Base-by-base conservation (phyloP, 768 basidiomycete species). In the Neoboletus magnificus region DNA sequence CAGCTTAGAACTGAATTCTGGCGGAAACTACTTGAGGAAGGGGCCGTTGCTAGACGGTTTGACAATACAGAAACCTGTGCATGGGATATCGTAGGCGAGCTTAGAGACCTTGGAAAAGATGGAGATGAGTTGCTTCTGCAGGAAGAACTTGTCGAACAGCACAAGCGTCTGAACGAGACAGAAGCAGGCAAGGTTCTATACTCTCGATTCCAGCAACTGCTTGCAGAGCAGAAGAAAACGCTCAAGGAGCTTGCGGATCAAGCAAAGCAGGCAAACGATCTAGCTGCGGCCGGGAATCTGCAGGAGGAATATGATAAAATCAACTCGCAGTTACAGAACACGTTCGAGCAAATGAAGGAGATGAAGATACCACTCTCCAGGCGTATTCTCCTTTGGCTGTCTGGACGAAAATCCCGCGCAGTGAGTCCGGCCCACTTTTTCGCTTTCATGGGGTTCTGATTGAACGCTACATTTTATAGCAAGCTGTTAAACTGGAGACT, bases 1-100 rank as follows among this genome's bases (percentile, higher is more conserved):
- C 56, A 75, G 44, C 67, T 76, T 23, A 57, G 25, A 4, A 0
- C 1, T 1, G 53, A 61, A 0, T 76, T 71, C 51, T 79, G 64
- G 64, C 9, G 7, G 2, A 0, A 10, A 5, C 46, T 66, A 20
- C 30, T 54, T 4, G 2, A 13, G 0, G 51, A 13, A 37, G 58
- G 58, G 1, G 64, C 64, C 20, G 1, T 1, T 1, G 6, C 29
- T 8, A 11, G 3, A 33, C 46, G 20, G 44, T 64, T 66, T 2
- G 0, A 49, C 15, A 58, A 64, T 18, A 44, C 47, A 3, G 0
- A 0, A 5, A 0, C 0, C 0, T 43, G 43, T 5, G 61, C 61
- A 25, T 1, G 8, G 49, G 13, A 0, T 0, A 51, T 65, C 23
- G 9, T 63, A 6, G 23, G 12, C 0, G 37, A 20, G 3, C 9